Percentiles rank a stretch among this genome's conserved stretches.
These are phyloP conservation scores for Nakaseomyces kungkrabaensis DNA, from an alignment of 1,139 yeast genomes.

Conservation along the genomic window DNA sequence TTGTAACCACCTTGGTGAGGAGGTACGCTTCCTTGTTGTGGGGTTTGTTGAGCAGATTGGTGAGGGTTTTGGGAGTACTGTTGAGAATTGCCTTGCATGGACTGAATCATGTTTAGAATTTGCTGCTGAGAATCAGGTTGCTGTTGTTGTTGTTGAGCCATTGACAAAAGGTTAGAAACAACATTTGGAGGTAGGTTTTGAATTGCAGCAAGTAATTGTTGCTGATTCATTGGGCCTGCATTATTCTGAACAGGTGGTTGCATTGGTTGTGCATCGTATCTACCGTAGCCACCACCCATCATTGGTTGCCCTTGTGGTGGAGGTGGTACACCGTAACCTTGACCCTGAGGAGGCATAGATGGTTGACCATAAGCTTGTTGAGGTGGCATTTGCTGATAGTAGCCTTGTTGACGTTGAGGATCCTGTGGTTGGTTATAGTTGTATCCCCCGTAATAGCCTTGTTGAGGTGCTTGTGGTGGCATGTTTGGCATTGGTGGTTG, in stretches of 20 bases:
- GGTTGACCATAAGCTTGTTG: constrained; percentile 10
- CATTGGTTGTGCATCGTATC: constrained; percentile 25
- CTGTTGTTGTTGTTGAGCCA: constrained; percentile 33
- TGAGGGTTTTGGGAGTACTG: constrained; percentile 3
- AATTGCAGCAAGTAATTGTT: constrained; percentile 31
- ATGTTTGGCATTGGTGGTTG: constrained; percentile 4
- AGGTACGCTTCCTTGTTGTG: constrained; percentile 4
- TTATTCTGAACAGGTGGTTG: constrained; percentile 12
- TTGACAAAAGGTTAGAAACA: constrained; percentile 39
- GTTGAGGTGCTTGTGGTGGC: constrained; percentile 9
- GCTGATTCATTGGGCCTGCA: constrained; percentile 25
- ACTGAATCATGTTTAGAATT: constrained; percentile 24
- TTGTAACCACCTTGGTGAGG: constrained; percentile 2
- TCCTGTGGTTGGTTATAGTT: constrained; percentile 14
- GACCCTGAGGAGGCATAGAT: constrained; percentile 8
- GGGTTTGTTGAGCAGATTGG: constrained; percentile 11
- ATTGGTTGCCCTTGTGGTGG: constrained; percentile 6
- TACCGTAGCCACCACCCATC: constrained; percentile 11
- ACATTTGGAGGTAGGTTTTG: constrained; percentile 45
- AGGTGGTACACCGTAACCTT: constrained; percentile 11
- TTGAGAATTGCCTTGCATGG: constrained; percentile 17
- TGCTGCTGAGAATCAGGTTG: constrained; percentile 25
- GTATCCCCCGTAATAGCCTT: constrained; percentile 2
- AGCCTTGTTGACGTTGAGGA: constrained; percentile 12
- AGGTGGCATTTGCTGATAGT: constrained; percentile 9